These are phyloP conservation scores for Colletotrichum somersetense DNA, from an alignment of 2,329 filamentous ascomycete species.

Conservation along the genomic window DNA sequence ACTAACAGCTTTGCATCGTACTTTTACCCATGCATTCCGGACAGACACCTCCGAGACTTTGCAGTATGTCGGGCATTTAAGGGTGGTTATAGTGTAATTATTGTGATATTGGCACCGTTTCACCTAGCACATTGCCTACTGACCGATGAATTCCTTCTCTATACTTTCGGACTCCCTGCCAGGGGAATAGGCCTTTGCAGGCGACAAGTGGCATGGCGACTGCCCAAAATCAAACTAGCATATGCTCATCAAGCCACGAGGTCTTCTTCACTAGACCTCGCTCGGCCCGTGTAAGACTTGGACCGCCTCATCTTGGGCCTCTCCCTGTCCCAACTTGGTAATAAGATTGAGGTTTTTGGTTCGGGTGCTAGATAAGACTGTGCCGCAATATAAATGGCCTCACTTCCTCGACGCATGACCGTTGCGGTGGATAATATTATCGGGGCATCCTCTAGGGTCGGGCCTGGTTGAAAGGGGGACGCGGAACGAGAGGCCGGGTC, in stretches of 20 bases:
- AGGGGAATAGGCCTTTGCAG: too few species aligned
- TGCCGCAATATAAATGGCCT: background rate
- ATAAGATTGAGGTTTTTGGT: background rate
- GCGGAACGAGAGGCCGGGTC: background rate
- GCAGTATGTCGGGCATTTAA: too few species aligned
- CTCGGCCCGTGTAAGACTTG: background rate
- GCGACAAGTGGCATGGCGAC: background rate
- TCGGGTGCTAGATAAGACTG: background rate
- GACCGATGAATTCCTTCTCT: too few species aligned
- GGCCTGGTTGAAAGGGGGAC: background rate
- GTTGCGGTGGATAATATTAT: constrained; percentile 1
- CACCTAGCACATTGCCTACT: background rate
- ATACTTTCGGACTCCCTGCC: background rate
- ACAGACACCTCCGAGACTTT: background rate
- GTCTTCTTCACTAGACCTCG: background rate
- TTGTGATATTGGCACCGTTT: background rate
- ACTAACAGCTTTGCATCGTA: too few species aligned
- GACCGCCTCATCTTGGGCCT: background rate
- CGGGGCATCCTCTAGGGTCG: background rate
- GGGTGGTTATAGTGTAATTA: background rate
- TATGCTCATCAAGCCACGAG: background rate
- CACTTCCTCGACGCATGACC: background rate
- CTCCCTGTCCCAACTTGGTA: background rate
- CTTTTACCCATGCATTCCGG: background rate
- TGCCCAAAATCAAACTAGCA: background rate